Percentiles rank a stretch among this genome's conserved stretches.
Conservation (phyloP, 441 rosid genomes). For the Biscutella auriculata region DNA sequence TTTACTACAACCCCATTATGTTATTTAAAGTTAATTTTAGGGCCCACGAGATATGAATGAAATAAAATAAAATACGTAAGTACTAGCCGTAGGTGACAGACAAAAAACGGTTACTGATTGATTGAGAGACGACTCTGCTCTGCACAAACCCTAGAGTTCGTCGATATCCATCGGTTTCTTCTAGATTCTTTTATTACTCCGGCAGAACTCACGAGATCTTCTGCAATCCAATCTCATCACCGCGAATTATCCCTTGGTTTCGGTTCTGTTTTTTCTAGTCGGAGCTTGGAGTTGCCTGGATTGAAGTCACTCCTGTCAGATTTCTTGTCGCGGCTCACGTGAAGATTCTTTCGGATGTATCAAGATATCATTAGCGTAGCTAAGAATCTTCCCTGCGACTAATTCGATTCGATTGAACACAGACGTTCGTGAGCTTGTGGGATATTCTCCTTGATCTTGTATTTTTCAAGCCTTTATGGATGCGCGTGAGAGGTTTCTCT, state of each 20-base stretch:
- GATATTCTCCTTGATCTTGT: neutral
- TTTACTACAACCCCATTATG: neutral
- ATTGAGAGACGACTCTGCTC: no score
- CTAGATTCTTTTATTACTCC: neutral
- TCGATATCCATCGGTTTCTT: neutral
- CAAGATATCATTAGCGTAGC: neutral
- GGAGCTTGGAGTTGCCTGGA: neutral
- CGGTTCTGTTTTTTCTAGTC: neutral
- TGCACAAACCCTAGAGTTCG: conserved; percentile 16
- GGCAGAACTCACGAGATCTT: neutral
- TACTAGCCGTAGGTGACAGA: no score
- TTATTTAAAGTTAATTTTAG: neutral
- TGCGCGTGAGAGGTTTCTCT: conserved; percentile 7
- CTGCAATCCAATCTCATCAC: neutral
- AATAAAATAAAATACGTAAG: no score
- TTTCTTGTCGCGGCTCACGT: neutral
- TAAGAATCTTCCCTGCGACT: neutral
- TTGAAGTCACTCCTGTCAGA: neutral
- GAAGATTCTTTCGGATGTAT: conserved; percentile 2
- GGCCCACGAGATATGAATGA: neutral
- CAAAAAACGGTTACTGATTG: no score
- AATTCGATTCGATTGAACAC: neutral
- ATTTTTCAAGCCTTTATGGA: neutral
- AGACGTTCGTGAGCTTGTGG: neutral
- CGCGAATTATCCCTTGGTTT: neutral